Evolutionary conservation across 1,139 yeast genomes (phyloP).

Genomic region (Blastobotrys persicus): DNA sequence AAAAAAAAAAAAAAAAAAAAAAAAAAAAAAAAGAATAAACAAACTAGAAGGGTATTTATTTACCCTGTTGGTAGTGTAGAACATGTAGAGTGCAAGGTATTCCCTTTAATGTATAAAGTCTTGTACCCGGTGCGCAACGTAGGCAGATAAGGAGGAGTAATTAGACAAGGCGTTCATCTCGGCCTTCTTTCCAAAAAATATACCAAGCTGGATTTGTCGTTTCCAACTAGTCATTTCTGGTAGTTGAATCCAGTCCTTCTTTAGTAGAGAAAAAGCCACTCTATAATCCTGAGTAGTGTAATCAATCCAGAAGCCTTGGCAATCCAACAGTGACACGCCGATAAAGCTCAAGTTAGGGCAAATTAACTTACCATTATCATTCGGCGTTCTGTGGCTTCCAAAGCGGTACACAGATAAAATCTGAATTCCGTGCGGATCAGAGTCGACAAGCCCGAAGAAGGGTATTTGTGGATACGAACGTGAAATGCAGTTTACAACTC

Average conservation of each 20-base stretch:
- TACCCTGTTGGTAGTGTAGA: too few relatives aligned
- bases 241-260: slow-evolving; percentile 29
- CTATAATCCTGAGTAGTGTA: slow-evolving; percentile 41
- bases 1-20: too few relatives aligned
- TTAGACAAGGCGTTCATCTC: slow-evolving; percentile 50
- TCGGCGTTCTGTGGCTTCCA: slow-evolving; percentile 29
- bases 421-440: slow-evolving; percentile 70
- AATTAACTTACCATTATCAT: slow-evolving; percentile 12
- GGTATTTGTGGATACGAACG: slow-evolving; percentile 48
- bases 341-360: slow-evolving; percentile 28
- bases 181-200: slow-evolving; percentile 53
- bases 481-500: slow-evolving; percentile 52
- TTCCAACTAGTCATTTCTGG: slow-evolving; percentile 30
- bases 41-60: too few relatives aligned
- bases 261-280: slow-evolving; percentile 38
- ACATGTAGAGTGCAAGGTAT: too few relatives aligned
- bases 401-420: slow-evolving; percentile 49
- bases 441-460: slow-evolving; percentile 50
- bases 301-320: slow-evolving; percentile 39
- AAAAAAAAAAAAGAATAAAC: too few relatives aligned
- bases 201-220: slow-evolving; percentile 53
- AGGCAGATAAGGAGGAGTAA: background rate
- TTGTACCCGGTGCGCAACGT: background rate
- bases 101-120: too few relatives aligned
- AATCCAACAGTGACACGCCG: slow-evolving; percentile 45